These are phyloP conservation scores for Kandelia obovata DNA, from an alignment of 345 rosid species.

Conservation along the genomic window DNA sequence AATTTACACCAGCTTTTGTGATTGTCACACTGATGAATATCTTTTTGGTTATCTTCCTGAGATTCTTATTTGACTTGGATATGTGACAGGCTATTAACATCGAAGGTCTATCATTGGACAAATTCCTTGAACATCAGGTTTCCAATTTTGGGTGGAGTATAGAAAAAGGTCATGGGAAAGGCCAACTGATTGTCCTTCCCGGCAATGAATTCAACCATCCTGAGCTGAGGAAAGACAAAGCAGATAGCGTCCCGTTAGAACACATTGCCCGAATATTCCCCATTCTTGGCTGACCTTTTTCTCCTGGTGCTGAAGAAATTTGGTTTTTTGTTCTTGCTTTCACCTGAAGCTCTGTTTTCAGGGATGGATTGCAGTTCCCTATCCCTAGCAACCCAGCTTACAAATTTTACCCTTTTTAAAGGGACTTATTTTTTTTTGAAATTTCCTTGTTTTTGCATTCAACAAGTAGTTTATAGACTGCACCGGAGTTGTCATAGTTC, in stretches of 20 bases:
- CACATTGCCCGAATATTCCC: conserved; percentile 87
- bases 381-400: too few species aligned
- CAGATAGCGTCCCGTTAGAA: conserved; percentile 69
- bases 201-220: conserved; percentile 79
- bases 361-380: too few species aligned
- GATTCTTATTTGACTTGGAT: conserved; percentile 6
- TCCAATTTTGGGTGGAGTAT: conserved; percentile 63
- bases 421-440: too few species aligned
- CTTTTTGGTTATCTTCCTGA: background rate
- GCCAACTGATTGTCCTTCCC: conserved; percentile 56
- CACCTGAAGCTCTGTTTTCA: background rate
- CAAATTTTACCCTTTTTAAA: too few species aligned
- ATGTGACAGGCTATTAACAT: conserved; percentile 65
- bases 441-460: too few species aligned
- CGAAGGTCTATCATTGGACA: conserved; percentile 80
- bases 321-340: background rate
- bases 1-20: background rate
- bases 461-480: too few species aligned
- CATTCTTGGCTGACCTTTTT: conserved; percentile 56
- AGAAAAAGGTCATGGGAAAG: conserved; percentile 62
- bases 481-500: too few species aligned
- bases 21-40: background rate
- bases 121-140: conserved; percentile 72
- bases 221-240: conserved; percentile 68
- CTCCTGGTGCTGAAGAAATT: background rate